Conservation (phyloP, 352 stramenopile species). For the Phytophthora hibernalis region DNA sequence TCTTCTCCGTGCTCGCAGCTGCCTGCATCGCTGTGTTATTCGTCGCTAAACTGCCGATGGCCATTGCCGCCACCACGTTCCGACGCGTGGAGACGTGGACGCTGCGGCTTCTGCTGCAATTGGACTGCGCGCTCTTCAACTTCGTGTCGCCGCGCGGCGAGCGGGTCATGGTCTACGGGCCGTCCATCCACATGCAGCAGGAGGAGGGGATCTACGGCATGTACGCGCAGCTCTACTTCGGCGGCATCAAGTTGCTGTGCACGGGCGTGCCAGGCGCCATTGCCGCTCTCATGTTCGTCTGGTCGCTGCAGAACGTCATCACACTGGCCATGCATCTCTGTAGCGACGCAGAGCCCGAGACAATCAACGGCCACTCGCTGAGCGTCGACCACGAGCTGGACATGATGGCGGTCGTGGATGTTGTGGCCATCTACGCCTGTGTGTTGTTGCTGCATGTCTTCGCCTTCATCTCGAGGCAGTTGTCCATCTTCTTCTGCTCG, state of each 20-base stretch:
- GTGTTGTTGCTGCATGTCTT: constrained; percentile 59
- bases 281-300: constrained; percentile 52
- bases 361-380: constrained; percentile 29
- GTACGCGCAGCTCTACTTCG: constrained; percentile 68
- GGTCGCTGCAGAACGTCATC: constrained; percentile 50
- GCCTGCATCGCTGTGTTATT: constrained; percentile 43
- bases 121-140: constrained; percentile 69
- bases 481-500: constrained; percentile 78
- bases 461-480: constrained; percentile 63
- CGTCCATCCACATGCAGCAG: constrained; percentile 41
- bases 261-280: constrained; percentile 52
- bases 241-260: constrained; percentile 57
- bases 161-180: constrained; percentile 58
- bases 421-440: constrained; percentile 59
- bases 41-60: constrained; percentile 31
- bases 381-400: constrained; percentile 46
- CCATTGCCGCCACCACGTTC: constrained; percentile 10
- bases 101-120: constrained; percentile 46
- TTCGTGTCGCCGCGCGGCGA: constrained; percentile 55
- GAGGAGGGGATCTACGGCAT: constrained; percentile 42
- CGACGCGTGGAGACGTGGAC: constrained; percentile 36
- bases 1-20: constrained; percentile 47
- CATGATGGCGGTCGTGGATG: constrained; percentile 48
- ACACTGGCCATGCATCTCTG: constrained; percentile 22
- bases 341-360: constrained; percentile 1